Evolutionary conservation across 176 grass and related monocot genomes (phyloP).

Genomic region (Paspalum vaginatum): DNA sequence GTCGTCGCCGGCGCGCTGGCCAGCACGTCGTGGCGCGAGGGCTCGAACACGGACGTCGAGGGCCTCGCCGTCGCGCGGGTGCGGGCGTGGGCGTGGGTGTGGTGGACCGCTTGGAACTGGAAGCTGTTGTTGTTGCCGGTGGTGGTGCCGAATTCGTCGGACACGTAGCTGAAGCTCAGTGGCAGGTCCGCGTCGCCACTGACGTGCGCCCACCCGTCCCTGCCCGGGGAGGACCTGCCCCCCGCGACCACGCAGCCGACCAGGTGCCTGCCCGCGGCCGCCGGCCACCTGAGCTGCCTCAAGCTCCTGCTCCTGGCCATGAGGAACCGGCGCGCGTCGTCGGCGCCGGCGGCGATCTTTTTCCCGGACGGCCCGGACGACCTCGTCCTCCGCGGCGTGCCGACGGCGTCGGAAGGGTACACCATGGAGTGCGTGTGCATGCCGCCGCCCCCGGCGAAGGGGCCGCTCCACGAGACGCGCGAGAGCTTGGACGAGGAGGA

Average conservation of each 20-base stretch:
- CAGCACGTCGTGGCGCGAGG: conserved; percentile 1
- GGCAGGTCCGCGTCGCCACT: conserved; percentile 30
- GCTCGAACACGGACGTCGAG: conserved; percentile 46
- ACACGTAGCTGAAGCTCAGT: conserved; percentile 26
- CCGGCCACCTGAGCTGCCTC: conserved; percentile 56
- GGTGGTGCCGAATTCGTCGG: not conserved
- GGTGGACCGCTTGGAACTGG: not conserved
- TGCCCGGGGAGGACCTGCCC: conserved; percentile 36
- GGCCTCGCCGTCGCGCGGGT: not conserved
- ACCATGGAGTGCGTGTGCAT: conserved; percentile 35
- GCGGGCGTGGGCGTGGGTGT: too few species aligned
- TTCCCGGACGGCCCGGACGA: too few species aligned
- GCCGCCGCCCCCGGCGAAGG: conserved; percentile 24
- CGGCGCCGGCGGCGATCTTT: not conserved
- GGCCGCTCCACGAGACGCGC: conserved; percentile 54
- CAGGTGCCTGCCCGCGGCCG: conserved; percentile 36
- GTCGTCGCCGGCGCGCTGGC: conserved; percentile 41
- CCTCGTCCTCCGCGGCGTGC: not conserved
- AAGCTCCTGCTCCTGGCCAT: conserved; percentile 49
- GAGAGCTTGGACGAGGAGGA: not conserved
- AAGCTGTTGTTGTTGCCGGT: not conserved
- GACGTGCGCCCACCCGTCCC: conserved; percentile 43
- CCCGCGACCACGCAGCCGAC: conserved; percentile 58
- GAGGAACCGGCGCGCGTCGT: conserved; percentile 12
- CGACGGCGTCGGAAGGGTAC: conserved; percentile 45